Base-by-base conservation (phyloP, 2,329 filamentous ascomycete genomes). In the Metarhizium humberi region DNA sequence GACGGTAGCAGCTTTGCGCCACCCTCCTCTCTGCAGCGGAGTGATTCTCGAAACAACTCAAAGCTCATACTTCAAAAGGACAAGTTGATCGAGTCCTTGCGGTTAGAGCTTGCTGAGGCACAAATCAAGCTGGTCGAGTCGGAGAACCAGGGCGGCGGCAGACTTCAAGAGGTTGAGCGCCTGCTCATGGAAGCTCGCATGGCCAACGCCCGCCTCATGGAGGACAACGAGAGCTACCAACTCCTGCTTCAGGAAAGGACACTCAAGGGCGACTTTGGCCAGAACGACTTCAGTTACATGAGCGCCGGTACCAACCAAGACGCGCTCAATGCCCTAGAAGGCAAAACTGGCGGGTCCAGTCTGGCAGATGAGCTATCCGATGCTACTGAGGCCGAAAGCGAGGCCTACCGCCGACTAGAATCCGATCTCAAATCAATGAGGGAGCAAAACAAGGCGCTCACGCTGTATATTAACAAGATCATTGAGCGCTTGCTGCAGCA, bases 171-270 rank as follows among this genome's bases (percentile, higher is more conserved):
- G 70, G 81, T 97, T n/a, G 92, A 97, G 73, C 87, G 88, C 63
- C 83, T 89, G 60, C 81, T 97, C 53, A 85, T 96, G 73, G 92
- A 97, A 67, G 87, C 90, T 43, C 90, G 92, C 64, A 94, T 97
- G 87, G 88, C 91, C 62, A 99, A 97, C 67, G 94, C 94, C 56
- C 84, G 92, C 49, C 77, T 99, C 59, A 94, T 96, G 88, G 94
- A 99, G 73, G 94, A 99, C 71, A 97, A 97, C 66, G 94, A 99
- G 73, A 95, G 91, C 73, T 99, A 96, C 72, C 92, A 97, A 72
- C 81, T 97, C 42, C 83, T 99, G 18, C 83, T 99, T 29, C 90
- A 91, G 66, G 92, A 97, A 71, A 92, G 91, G 78, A 97, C 94
- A 1, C 80, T 99, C 56, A 96, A 95, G 67, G 94, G 94, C 34